Percentiles rank a stretch among this genome's conserved stretches.
Conservation (phyloP, 2,329 filamentous ascomycete genomes). For the Ascochyta koolunga region DNA sequence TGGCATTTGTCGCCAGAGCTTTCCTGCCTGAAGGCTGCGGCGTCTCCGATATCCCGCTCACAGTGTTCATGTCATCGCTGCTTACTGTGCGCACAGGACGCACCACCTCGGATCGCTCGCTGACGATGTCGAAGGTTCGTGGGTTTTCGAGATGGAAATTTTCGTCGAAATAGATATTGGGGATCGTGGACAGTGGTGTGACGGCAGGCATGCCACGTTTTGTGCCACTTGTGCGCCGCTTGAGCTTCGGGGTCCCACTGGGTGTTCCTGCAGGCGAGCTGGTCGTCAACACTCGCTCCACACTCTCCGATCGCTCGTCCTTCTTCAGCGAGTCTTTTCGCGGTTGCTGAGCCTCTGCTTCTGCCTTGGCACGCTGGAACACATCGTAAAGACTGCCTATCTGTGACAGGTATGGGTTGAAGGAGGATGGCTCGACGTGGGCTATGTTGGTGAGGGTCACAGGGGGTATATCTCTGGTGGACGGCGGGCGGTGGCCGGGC, state of each 20-base stretch:
- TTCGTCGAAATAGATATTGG: conserved; percentile 91
- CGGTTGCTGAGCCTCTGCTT: conserved; percentile 65
- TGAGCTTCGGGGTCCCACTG: conserved; percentile 55
- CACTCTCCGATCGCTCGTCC: conserved; percentile 57
- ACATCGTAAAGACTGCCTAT: conserved; percentile 89
- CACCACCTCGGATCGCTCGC: conserved; percentile 96
- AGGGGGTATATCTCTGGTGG: conserved; percentile 87
- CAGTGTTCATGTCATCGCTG: conserved; percentile 59
- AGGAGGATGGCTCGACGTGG: conserved; percentile 78
- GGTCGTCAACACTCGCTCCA: conserved; percentile 50
- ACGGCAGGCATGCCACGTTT: conserved; percentile 72
- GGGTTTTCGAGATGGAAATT: conserved; percentile 96
- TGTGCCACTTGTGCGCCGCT: conserved; percentile 58
- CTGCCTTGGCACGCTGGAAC: conserved; percentile 81
- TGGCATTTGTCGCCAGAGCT: conserved; percentile 92
- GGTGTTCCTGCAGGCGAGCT: conserved; percentile 50
- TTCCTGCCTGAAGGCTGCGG: conserved; percentile 70
- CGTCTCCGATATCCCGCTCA: conserved; percentile 64
- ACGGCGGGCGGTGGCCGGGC: conserved; percentile 82
- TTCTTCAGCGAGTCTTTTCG: conserved; percentile 55
- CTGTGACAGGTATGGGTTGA: conserved; percentile 82
- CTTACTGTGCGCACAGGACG: conserved; percentile 59
- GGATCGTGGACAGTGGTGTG: conserved; percentile 89
- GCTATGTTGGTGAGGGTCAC: conserved; percentile 89
- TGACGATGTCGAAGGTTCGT: conserved; percentile 93